Evolutionary conservation across 2,329 filamentous ascomycete species (phyloP).

Genomic region (Aureobasidium sp.): DNA sequence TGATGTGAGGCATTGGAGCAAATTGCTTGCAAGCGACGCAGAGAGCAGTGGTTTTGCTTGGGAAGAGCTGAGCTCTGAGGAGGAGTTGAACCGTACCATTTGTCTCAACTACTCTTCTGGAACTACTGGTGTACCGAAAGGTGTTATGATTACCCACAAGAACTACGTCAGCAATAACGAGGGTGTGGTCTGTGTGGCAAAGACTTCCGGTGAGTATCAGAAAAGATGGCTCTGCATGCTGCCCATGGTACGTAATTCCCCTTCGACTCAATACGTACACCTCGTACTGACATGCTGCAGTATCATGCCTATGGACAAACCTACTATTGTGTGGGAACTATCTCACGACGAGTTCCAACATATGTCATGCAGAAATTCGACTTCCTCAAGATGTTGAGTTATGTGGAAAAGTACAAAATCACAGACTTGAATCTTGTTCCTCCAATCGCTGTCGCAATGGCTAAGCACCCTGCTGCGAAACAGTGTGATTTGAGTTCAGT

Average conservation of each 20-base stretch:
- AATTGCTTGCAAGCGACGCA: conserved; percentile 44
- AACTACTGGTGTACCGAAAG: conserved; percentile 60
- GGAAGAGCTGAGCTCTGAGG: conserved; percentile 45
- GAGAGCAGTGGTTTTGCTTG: conserved; percentile 54
- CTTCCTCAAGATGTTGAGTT: conserved; percentile 60
- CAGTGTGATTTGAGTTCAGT: conserved; percentile 62
- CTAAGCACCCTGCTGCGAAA: conserved; percentile 60
- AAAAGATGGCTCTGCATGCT: conserved; percentile 56
- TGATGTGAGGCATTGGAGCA: conserved; percentile 53
- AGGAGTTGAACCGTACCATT: conserved; percentile 46
- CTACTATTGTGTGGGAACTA: conserved; percentile 53
- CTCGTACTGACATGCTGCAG: neutral
- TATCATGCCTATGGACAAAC: conserved; percentile 54
- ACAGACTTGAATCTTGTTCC: conserved; percentile 61
- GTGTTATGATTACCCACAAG: conserved; percentile 70
- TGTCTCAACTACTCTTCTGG: conserved; percentile 73
- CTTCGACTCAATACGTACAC: too few relatives aligned
- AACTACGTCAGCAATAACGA: conserved; percentile 65
- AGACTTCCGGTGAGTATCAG: conserved; percentile 30
- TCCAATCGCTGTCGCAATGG: conserved; percentile 63
- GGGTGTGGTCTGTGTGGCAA: conserved; percentile 45
- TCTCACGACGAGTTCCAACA: conserved; percentile 51
- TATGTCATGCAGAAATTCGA: conserved; percentile 77
- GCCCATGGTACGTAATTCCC: conserved; percentile 42
- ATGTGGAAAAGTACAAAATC: conserved; percentile 60